Evolutionary conservation across 1,284 basidiomycete genomes (phyloP).

Genomic region (Leccinum angustisporum): DNA sequence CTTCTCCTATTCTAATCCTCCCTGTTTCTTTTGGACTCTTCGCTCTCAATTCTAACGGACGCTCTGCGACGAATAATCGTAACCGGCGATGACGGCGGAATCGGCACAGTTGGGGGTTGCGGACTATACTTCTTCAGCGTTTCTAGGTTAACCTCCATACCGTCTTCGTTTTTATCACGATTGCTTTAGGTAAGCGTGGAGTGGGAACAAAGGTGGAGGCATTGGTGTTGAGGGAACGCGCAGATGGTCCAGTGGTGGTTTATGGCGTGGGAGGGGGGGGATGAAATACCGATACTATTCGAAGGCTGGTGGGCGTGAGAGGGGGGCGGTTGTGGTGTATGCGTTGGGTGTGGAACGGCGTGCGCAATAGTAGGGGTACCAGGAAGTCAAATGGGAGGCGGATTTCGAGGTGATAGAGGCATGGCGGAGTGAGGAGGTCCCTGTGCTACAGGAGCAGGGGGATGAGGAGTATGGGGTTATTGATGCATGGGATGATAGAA

Average conservation of each 20-base stretch:
- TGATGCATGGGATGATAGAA: slow-evolving; percentile 28
- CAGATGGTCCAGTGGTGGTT: slow-evolving; percentile 41
- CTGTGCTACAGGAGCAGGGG: slow-evolving; percentile 30
- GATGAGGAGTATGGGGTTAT: slow-evolving; percentile 38
- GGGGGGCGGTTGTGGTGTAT: slow-evolving; percentile 51
- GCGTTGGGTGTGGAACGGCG: slow-evolving; percentile 47
- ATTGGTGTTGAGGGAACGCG: slow-evolving; percentile 54
- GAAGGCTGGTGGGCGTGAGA: slow-evolving; percentile 50
- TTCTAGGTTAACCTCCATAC: slow-evolving; percentile 59
- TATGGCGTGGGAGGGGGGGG: slow-evolving; percentile 71
- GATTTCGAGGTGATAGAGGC: slow-evolving; percentile 66
- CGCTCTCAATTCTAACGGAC: slow-evolving; percentile 56
- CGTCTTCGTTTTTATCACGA: slow-evolving; percentile 49
- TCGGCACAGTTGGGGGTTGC: slow-evolving; percentile 41
- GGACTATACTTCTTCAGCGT: slow-evolving; percentile 49
- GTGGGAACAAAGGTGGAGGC: slow-evolving; percentile 65
- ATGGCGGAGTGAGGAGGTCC: slow-evolving; percentile 45
- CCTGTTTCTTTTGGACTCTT: slow-evolving; percentile 52
- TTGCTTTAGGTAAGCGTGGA: slow-evolving; percentile 24
- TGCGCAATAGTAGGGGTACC: slow-evolving; percentile 66
- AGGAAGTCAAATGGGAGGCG: slow-evolving; percentile 52
- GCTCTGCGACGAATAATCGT: slow-evolving; percentile 34
- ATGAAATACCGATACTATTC: slow-evolving; percentile 51
- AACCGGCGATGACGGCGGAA: slow-evolving; percentile 42
- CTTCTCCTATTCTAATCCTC: slow-evolving; percentile 46